Base-by-base conservation (phyloP, 768 basidiomycete species). In the Leccinum pellstonianum region DNA sequence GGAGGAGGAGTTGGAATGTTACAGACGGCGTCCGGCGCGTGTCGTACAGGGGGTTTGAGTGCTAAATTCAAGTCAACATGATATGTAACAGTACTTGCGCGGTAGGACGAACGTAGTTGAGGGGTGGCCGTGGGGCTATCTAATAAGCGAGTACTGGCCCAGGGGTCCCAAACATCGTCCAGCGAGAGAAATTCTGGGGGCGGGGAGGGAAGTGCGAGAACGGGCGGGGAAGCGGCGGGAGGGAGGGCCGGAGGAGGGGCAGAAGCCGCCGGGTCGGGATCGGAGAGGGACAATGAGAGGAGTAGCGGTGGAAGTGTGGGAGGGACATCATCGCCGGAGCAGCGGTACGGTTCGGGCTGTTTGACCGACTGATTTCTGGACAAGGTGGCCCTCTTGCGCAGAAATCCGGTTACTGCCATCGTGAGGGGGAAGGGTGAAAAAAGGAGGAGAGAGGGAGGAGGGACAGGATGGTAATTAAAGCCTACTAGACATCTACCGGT, bases 351-450 rank as follows among this genome's bases (percentile, higher is more conserved):
- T 0, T 64, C 62, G 1, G 47, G 1, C 2, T 50, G 41, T 9
- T 37, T 8, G 25, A 12, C 15, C 29, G 29, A 29, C 7, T 33
- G 21, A 8, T 47, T 58, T 59, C 56, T 68, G 0, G 58, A 46
- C 9, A 56, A 0, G 5, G 77, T 81, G 11, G 66, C 60, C 68
- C 81, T 83, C 76, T 75, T 83, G 75, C 81, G 83, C 71, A 84
- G 76, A 75, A 85, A 83, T 69, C 78, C 78, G 64, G 81, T 79
- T 83, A 85, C 84, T 37, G 64, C 55, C 27, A 54, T 63, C 23
- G 56, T 52, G 33, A 25, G 23, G 38, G 49, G 41, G n/a, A 29
- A 27, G 7, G n/a, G 10, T 1, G 9, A 19, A 19, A 11, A n/a
- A 3, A 17, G 6, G 55, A 43, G 14, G 15, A 3, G 19, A 4